Conservation (phyloP, 192 early-diverging fungal genomes). For the Coemansia asiatica region DNA sequence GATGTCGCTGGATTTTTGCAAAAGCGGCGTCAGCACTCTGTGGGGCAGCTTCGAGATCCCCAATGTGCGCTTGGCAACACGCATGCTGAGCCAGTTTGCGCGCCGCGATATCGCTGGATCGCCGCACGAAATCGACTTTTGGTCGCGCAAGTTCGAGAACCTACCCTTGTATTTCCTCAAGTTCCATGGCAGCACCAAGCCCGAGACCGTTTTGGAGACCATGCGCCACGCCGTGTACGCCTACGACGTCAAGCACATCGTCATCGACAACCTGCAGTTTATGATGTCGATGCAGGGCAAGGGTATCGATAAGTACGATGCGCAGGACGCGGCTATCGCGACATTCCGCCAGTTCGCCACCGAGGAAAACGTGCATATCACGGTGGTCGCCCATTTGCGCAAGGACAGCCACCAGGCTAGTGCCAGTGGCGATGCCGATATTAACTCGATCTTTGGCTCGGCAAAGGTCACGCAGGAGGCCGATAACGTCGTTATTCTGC, state of each 20-base stretch:
- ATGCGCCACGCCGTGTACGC: conserved; percentile 69
- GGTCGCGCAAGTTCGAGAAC: conserved; percentile 67
- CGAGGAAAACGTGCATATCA: conserved; percentile 67
- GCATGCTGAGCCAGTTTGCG: conserved; percentile 69
- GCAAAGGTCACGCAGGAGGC: conserved; percentile 78
- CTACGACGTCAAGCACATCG: conserved; percentile 69
- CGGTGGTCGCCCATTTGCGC: conserved; percentile 70
- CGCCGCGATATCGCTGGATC: conserved; percentile 55
- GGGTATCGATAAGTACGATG: conserved; percentile 63
- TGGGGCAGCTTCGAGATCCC: conserved; percentile 80
- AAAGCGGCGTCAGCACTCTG: conserved; percentile 66
- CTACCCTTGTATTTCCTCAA: conserved; percentile 73
- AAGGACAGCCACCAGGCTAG: conserved; percentile 52
- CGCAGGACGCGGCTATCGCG: conserved; percentile 67
- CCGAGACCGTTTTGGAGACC: conserved; percentile 63
- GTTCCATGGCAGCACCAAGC: conserved; percentile 71
- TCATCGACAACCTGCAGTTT: conserved; percentile 77
- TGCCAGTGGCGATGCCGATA: conserved; percentile 55
- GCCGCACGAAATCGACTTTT: conserved; percentile 58
- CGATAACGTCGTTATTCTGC: conserved; percentile 71
- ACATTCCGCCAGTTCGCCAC: conserved; percentile 68
- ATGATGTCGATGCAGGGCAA: conserved; percentile 69
- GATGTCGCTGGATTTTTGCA: conserved; percentile 67
- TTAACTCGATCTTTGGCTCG: conserved; percentile 70
- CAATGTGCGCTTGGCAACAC: conserved; percentile 65